A percentile compares a stretch with the other conserved stretches of the same genome.
Conservation (phyloP, 148 eudicot genomes). For the Spergularia bocconei region DNA sequence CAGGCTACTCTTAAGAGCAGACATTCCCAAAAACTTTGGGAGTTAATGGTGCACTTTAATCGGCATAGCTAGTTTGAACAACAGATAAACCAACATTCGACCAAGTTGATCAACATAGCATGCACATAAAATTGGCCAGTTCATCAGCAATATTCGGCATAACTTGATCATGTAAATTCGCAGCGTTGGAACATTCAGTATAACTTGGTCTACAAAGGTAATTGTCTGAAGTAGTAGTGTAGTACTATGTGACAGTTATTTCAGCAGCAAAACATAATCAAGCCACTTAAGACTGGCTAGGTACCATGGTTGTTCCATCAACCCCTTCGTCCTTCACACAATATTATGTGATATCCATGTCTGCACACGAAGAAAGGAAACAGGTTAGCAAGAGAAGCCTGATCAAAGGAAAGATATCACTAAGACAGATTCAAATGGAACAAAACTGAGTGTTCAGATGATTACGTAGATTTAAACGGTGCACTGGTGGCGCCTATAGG, state of each 20-base stretch:
- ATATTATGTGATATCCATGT: slow-evolving; percentile 85
- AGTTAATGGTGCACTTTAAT: too few species aligned
- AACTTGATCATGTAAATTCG: background rate
- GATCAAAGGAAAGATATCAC: background rate
- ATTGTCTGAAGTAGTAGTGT: background rate
- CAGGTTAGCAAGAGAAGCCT: background rate
- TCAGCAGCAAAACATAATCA: slow-evolving; percentile 4
- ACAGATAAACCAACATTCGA: too few species aligned
- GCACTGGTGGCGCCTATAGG: slow-evolving; percentile 87
- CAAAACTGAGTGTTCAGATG: slow-evolving; percentile 1
- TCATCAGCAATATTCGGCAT: background rate
- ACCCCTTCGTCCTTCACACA: slow-evolving; percentile 74
- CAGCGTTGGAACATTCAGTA: background rate
- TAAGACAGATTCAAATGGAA: background rate
- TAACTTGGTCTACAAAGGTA: background rate
- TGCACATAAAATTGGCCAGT: background rate
- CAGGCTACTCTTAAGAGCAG: too few species aligned
- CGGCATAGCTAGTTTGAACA: too few species aligned
- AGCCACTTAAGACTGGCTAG: background rate
- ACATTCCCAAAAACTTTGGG: too few species aligned
- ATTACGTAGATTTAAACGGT: slow-evolving; percentile 92
- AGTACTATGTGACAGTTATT: background rate
- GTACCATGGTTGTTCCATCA: slow-evolving; percentile 23
- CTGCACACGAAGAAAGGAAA: slow-evolving; percentile 38
- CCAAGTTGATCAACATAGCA: too few species aligned